A percentile compares a stretch with the other conserved stretches of the same genome.
These are phyloP conservation scores for Colletotrichum chrysophilum DNA, from an alignment of 2,329 filamentous ascomycete genomes.

Conservation along the genomic window DNA sequence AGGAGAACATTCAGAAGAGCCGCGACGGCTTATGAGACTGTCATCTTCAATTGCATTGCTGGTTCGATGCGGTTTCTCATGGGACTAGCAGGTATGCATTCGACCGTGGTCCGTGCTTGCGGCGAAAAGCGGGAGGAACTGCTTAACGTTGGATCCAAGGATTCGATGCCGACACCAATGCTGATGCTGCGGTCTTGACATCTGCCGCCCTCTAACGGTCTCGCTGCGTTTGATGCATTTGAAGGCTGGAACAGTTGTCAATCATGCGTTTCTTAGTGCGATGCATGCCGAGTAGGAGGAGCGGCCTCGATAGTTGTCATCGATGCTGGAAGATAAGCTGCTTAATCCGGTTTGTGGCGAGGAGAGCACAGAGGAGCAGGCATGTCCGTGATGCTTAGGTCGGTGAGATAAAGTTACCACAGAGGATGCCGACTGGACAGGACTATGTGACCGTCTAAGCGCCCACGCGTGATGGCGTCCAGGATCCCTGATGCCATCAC, in stretches of 20 bases:
- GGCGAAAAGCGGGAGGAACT: background rate
- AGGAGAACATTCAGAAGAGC: background rate
- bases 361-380: background rate
- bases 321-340: background rate
- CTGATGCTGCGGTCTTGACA: background rate
- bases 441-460: conserved; percentile 2
- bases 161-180: background rate
- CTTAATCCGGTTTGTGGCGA: background rate
- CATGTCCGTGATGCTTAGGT: background rate
- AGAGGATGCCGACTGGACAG: background rate
- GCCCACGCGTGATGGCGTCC: conserved; percentile 6
- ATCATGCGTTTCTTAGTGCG: background rate
- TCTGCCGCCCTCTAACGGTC: background rate
- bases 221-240: background rate
- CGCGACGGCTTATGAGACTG: background rate
- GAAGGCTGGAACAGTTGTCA: background rate
- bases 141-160: background rate
- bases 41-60: background rate
- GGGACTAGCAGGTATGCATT: background rate
- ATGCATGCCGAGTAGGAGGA: background rate
- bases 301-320: background rate
- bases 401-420: background rate
- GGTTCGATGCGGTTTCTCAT: background rate
- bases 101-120: background rate
- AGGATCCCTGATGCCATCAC: background rate